Evolutionary conservation across 495 filamentous ascomycete species (phyloP).

Genomic region (Aspergillus sclerotiicarbonarius): DNA sequence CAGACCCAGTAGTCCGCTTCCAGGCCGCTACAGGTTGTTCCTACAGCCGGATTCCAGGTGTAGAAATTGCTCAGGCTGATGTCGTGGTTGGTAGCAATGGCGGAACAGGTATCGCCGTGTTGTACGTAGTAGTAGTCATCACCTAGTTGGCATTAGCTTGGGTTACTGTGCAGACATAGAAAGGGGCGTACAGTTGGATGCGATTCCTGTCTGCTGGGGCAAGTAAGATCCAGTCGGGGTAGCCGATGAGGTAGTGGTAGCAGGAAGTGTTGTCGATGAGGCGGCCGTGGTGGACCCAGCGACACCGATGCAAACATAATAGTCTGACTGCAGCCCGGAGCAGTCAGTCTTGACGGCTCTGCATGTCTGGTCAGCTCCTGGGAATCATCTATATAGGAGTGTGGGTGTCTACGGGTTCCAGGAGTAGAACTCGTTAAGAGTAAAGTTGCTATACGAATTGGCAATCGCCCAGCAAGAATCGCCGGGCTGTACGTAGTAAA

Average conservation of each 20-base stretch:
- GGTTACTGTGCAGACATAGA: not conserved
- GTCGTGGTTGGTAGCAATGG: not conserved
- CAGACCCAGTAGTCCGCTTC: slow-evolving; percentile 20
- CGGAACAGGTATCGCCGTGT: slow-evolving; percentile 9
- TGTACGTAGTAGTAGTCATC: slow-evolving; percentile 12
- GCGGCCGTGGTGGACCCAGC: not conserved
- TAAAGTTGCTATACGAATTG: slow-evolving; percentile 1
- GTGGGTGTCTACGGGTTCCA: slow-evolving; percentile 8
- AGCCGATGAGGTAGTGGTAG: not conserved
- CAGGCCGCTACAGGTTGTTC: slow-evolving; percentile 16
- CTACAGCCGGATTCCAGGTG: slow-evolving; percentile 20
- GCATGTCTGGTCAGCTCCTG: too few species aligned
- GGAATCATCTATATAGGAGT: not conserved
- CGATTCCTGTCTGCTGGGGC: slow-evolving; percentile 4
- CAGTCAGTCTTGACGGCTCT: not conserved
- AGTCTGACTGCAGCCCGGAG: slow-evolving; percentile 5
- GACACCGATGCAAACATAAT: slow-evolving; percentile 10
- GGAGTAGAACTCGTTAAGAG: slow-evolving; percentile 5
- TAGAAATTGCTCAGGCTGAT: slow-evolving; percentile 10
- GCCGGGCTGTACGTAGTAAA: slow-evolving; percentile 11
- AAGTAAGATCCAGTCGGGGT: not conserved
- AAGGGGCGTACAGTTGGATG: not conserved
- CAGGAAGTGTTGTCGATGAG: too few species aligned
- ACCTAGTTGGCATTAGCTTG: not conserved
- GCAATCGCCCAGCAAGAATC: slow-evolving; percentile 5